Percentiles rank a stretch among this genome's conserved stretches.
phyloP scores from a whole-genome alignment of 1,284 basidiomycete genomes.

The Melampsora americana region DNA sequence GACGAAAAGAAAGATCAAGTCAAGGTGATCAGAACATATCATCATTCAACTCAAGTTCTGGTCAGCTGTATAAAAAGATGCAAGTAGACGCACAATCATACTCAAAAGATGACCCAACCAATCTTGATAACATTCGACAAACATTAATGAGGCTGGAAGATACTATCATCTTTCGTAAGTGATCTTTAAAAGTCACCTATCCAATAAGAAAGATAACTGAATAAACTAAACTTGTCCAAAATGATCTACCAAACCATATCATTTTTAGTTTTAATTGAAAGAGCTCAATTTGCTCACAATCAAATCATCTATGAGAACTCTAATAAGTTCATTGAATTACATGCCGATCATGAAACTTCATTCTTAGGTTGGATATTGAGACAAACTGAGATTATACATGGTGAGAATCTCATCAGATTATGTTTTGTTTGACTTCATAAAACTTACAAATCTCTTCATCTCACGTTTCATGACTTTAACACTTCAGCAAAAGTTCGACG shows the following conservation, averaged over 20 bases:
- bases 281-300: slow-evolving; percentile 94
- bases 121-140: slow-evolving; percentile 77
- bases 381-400: slow-evolving; percentile 90
- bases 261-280: slow-evolving; percentile 73
- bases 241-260: slow-evolving; percentile 6
- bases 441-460: slow-evolving; percentile 1
- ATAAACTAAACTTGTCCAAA: not conserved
- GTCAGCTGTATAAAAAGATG: too few species aligned
- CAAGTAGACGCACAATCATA: too few species aligned
- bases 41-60: too few species aligned
- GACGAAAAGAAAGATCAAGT: too few species aligned
- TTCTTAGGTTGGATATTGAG: slow-evolving; percentile 88
- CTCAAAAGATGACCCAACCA: slow-evolving; percentile 57
- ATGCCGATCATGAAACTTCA: slow-evolving; percentile 73
- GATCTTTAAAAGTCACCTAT: not conserved
- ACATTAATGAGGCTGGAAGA: slow-evolving; percentile 91
- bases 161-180: slow-evolving; percentile 84
- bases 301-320: slow-evolving; percentile 72
- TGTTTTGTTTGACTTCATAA: not conserved
- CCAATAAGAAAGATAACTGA: not conserved
- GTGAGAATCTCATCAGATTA: slow-evolving; percentile 58
- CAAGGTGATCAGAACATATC: too few species aligned
- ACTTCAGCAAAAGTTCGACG: slow-evolving; percentile 78
- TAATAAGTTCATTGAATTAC: slow-evolving; percentile 62
- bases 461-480: not conserved